Evolutionary conservation across 2,329 filamentous ascomycete species (phyloP).

Genomic region (Stachybotrys chlorohalonatus): DNA sequence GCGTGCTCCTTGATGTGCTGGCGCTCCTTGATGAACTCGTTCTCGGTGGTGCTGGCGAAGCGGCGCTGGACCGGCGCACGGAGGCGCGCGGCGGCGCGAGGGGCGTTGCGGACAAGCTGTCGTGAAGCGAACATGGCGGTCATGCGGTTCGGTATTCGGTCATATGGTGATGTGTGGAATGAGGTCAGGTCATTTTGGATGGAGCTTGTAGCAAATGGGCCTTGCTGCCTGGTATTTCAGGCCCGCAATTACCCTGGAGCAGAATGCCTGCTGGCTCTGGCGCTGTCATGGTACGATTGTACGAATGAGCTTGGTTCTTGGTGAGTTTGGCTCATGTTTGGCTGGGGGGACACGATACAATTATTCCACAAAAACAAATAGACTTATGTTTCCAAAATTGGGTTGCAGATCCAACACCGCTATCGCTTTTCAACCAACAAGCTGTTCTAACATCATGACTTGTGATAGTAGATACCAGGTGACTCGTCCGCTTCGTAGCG

Average conservation of each 20-base stretch:
- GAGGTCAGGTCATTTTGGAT: constrained; percentile 22
- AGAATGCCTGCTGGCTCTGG: too few relatives aligned
- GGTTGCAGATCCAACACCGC: too few relatives aligned
- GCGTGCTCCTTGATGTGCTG: constrained; percentile 87
- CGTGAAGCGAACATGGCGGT: constrained; percentile 56
- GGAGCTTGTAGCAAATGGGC: constrained; percentile 21
- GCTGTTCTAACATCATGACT: too few relatives aligned
- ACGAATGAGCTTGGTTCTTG: too few relatives aligned
- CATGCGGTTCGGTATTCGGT: constrained; percentile 13
- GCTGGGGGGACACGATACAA: too few relatives aligned
- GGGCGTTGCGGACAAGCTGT: constrained; percentile 49
- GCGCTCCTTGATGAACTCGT: constrained; percentile 89
- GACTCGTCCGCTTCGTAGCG: too few relatives aligned
- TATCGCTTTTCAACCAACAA: too few relatives aligned
- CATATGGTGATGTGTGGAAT: constrained; percentile 16
- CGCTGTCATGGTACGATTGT: too few relatives aligned
- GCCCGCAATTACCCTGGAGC: constrained; percentile 5
- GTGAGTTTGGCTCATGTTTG: too few relatives aligned
- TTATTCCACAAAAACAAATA: too few relatives aligned
- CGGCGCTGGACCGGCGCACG: constrained; percentile 58
- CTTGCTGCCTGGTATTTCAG: constrained; percentile 22
- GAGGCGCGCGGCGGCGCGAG: constrained; percentile 53
- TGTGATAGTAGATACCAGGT: too few relatives aligned
- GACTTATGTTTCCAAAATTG: too few relatives aligned
- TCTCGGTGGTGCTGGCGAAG: constrained; percentile 70